Percentiles rank a stretch among this genome's conserved stretches.
Conservation (phyloP, 768 basidiomycete species). For the Aureoboletus auriporus region DNA sequence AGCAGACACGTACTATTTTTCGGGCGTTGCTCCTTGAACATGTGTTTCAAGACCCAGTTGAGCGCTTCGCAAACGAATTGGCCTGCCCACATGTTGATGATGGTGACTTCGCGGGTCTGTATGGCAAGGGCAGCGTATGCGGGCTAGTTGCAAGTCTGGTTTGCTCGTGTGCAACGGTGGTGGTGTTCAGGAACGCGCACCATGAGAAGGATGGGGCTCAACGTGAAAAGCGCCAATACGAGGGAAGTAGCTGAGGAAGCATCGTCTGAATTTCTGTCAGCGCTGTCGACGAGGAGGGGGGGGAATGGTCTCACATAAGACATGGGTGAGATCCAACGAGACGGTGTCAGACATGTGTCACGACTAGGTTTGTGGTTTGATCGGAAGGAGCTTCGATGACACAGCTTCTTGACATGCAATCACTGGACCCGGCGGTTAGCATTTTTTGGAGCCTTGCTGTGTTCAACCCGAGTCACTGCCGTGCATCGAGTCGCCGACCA, state of each 20-base stretch:
- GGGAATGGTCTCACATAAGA: conserved; percentile 46
- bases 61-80: conserved; percentile 68
- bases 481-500: no score
- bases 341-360: conserved; percentile 25
- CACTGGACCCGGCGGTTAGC: neutral
- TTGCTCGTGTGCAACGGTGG: neutral
- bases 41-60: conserved; percentile 65
- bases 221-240: conserved; percentile 56
- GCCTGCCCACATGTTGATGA: conserved; percentile 82
- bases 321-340: conserved; percentile 64
- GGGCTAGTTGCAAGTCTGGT: conserved; percentile 42
- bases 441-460: conserved; percentile 4
- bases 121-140: conserved; percentile 74
- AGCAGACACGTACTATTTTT: conserved; percentile 39
- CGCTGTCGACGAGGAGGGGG: neutral
- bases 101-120: conserved; percentile 73
- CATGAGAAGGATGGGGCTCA: conserved; percentile 72
- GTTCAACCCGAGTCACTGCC: conserved; percentile 7
- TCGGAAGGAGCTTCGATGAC: neutral
- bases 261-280: conserved; percentile 44
- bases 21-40: conserved; percentile 68
- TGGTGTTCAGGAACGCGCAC: conserved; percentile 30
- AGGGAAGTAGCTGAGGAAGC: conserved; percentile 55
- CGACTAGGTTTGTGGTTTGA: neutral
- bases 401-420: no score